phyloP scores from a whole-genome alignment of 805 yeast genomes.

The Candida yuanshanica region DNA sequence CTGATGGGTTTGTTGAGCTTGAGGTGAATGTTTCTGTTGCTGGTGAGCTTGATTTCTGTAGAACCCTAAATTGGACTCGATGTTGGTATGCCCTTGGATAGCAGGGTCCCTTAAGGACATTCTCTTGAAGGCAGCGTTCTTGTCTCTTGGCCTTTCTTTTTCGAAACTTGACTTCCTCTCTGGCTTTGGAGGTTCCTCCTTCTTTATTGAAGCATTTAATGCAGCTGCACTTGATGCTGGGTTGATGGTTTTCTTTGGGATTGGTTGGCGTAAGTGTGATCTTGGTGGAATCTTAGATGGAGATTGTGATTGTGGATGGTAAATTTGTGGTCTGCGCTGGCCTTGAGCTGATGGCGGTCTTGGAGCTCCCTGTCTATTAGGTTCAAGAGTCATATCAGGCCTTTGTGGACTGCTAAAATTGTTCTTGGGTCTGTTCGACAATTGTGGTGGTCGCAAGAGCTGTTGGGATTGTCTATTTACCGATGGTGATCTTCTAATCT shows the following conservation, averaged over 20 bases:
- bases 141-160: slow-evolving; percentile 32
- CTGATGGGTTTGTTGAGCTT: slow-evolving; percentile 7
- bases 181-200: slow-evolving; percentile 29
- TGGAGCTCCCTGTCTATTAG: neutral
- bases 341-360: neutral
- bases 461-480: neutral
- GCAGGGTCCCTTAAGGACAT: slow-evolving; percentile 30
- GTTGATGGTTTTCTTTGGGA: neutral
- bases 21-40: slow-evolving; percentile 12
- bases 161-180: slow-evolving; percentile 48
- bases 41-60: slow-evolving; percentile 22
- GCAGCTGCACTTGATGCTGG: slow-evolving; percentile 24
- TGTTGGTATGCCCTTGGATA: slow-evolving; percentile 7
- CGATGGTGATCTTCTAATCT: neutral
- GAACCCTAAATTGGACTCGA: slow-evolving; percentile 22
- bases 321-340: neutral
- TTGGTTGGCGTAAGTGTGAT: neutral
- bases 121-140: slow-evolving; percentile 32
- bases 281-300: neutral
- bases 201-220: slow-evolving; percentile 48
- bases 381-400: slow-evolving; percentile 10
- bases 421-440: neutral
- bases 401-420: slow-evolving; percentile 2
- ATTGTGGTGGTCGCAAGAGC: neutral
- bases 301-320: neutral